These are phyloP conservation scores for Astragalus glycyphyllos DNA, from an alignment of 306 rosid genomes.

Conservation along the genomic window DNA sequence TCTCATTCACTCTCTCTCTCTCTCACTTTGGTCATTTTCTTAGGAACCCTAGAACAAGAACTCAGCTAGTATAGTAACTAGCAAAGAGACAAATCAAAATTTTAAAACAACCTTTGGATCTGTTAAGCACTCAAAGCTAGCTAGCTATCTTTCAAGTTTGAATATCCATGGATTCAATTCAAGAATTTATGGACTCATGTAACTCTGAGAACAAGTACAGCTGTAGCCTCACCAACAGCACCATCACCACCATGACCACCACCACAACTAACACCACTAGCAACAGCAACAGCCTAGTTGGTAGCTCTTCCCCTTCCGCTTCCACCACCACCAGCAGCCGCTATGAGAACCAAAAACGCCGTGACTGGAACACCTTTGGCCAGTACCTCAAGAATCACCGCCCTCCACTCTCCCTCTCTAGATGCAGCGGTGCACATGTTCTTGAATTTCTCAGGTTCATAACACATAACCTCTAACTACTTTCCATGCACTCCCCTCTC, in stretches of 20 bases:
- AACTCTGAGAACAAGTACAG: slow-evolving; percentile 49
- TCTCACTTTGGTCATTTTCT: slow-evolving; percentile 42
- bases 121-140: slow-evolving; percentile 8
- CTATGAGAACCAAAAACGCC: slow-evolving; percentile 94
- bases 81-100: slow-evolving; percentile 35
- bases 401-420: slow-evolving; percentile 88
- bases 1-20: slow-evolving; percentile 32
- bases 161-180: slow-evolving; percentile 71
- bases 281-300: slow-evolving; percentile 30
- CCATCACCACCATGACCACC: neutral
- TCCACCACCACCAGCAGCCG: slow-evolving; percentile 67
- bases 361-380: slow-evolving; percentile 99
- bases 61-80: slow-evolving; percentile 6
- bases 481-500: too few relatives aligned
- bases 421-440: slow-evolving; percentile 98
- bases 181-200: slow-evolving; percentile 65
- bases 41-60: slow-evolving; percentile 54
- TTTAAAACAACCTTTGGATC: slow-evolving; percentile 42
- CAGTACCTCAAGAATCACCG: slow-evolving; percentile 95
- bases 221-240: slow-evolving; percentile 12
- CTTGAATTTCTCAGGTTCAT: slow-evolving; percentile 83
- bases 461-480: too few relatives aligned
- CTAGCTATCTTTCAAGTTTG: neutral
- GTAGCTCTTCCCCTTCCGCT: slow-evolving; percentile 54
- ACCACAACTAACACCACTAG: neutral